Conservation (phyloP, 2,329 filamentous ascomycete species). For the Alternaria sp. region DNA sequence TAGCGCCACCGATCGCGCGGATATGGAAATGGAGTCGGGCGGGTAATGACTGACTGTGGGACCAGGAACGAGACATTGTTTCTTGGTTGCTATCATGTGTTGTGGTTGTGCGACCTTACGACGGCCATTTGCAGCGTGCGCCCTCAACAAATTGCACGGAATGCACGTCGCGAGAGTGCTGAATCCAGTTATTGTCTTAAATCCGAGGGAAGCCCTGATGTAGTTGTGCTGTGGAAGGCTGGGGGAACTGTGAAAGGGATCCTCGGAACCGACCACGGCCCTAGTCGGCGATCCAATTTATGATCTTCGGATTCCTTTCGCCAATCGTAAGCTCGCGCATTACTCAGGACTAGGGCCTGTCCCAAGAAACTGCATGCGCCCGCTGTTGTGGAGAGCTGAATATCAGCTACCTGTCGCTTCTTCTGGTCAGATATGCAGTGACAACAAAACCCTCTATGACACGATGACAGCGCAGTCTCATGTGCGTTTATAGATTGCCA, state of each 20-base stretch:
- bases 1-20: slow-evolving; percentile 15
- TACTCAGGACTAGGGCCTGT: slow-evolving; percentile 1
- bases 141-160: background rate
- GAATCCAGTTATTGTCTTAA: background rate
- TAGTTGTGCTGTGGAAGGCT: slow-evolving; percentile 9
- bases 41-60: slow-evolving; percentile 9
- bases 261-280: slow-evolving; percentile 7
- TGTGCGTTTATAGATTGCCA: background rate
- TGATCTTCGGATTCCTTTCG: slow-evolving; percentile 26
- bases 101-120: slow-evolving; percentile 8
- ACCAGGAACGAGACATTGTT: background rate
- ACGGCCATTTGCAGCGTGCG: background rate
- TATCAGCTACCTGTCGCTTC: slow-evolving; percentile 9
- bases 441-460: background rate
- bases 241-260: slow-evolving; percentile 13
- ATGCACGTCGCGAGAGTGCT: background rate
- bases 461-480: background rate
- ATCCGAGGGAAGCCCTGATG: background rate
- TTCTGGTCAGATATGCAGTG: background rate
- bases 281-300: slow-evolving; percentile 26
- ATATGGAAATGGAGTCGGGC: slow-evolving; percentile 7
- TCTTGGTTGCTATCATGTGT: background rate
- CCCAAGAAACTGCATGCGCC: slow-evolving; percentile 17
- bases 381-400: slow-evolving; percentile 30
- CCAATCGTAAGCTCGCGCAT: slow-evolving; percentile 34